Evolutionary conservation across 257 asterid species (phyloP).

Genomic region (Mentha longifolia): DNA sequence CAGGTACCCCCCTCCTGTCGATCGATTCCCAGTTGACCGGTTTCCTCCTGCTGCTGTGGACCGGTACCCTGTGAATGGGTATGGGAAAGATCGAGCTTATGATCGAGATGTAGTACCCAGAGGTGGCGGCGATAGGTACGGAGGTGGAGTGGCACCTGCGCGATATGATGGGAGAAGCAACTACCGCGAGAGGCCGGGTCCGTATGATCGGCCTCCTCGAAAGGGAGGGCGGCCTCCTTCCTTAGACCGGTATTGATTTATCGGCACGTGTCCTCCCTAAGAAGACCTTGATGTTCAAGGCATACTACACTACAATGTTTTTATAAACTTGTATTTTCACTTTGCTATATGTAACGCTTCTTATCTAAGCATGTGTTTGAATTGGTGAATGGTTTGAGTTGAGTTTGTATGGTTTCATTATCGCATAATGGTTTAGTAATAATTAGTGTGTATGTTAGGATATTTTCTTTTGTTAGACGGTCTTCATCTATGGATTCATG

Average conservation of each 20-base stretch:
- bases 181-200: conserved; percentile 66
- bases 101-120: conserved; percentile 61
- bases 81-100: conserved; percentile 65
- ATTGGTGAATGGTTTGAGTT: neutral
- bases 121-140: conserved; percentile 63
- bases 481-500: too few relatives aligned
- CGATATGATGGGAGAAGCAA: conserved; percentile 62
- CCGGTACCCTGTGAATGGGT: conserved; percentile 65
- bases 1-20: conserved; percentile 73
- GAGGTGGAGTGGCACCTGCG: conserved; percentile 56
- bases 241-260: conserved; percentile 60
- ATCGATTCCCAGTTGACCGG: conserved; percentile 62
- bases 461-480: too few relatives aligned
- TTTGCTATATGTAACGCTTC: conserved; percentile 1
- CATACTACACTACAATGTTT: neutral
- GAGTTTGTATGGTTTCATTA: neutral
- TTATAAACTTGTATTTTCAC: conserved; percentile 26
- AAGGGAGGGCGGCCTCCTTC: conserved; percentile 73
- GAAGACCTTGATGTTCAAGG: conserved; percentile 10
- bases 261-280: neutral
- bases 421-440: neutral
- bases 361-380: neutral
- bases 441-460: neutral
- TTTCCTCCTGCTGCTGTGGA: conserved; percentile 64
- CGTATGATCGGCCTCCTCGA: conserved; percentile 81